Percentiles rank a stretch among this genome's conserved stretches.
Conservation (phyloP, 1,139 yeast species). For the Meyerozyma athensensis region DNA sequence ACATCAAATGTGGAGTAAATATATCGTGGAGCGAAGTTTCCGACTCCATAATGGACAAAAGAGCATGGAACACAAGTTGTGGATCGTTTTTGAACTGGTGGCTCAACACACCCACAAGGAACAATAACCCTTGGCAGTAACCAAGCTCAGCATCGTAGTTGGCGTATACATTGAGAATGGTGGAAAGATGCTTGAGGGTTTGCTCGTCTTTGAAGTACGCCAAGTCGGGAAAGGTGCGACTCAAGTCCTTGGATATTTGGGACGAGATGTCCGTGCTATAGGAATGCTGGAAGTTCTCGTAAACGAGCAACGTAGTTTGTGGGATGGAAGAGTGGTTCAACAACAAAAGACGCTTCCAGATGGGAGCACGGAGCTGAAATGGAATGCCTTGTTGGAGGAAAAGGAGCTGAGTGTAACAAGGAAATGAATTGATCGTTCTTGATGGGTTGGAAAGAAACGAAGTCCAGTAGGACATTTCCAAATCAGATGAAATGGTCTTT, state of each 20-base stretch:
- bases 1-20: slow-evolving; percentile 50
- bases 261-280: slow-evolving; percentile 39
- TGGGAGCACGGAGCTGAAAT: slow-evolving; percentile 28
- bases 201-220: slow-evolving; percentile 43
- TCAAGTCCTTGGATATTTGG: slow-evolving; percentile 59
- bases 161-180: slow-evolving; percentile 60
- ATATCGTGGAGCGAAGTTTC: slow-evolving; percentile 55
- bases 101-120: slow-evolving; percentile 59
- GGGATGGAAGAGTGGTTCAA: slow-evolving; percentile 31
- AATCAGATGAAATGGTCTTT: slow-evolving; percentile 17
- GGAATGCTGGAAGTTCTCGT: slow-evolving; percentile 41
- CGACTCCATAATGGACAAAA: slow-evolving; percentile 59
- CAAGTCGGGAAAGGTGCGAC: slow-evolving; percentile 59
- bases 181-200: slow-evolving; percentile 46
- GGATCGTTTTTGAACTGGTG: slow-evolving; percentile 45
- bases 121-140: slow-evolving; percentile 67
- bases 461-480: slow-evolving; percentile 43
- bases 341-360: slow-evolving; percentile 36
- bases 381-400: slow-evolving; percentile 41
- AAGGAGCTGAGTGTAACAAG: slow-evolving; percentile 41
- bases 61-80: slow-evolving; percentile 49
- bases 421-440: slow-evolving; percentile 42
- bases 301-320: slow-evolving; percentile 30
- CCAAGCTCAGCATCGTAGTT: slow-evolving; percentile 68
- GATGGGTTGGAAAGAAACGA: slow-evolving; percentile 42